These are phyloP conservation scores for Triticum urartu DNA, from an alignment of 176 grass and related monocot species.

Conservation along the genomic window DNA sequence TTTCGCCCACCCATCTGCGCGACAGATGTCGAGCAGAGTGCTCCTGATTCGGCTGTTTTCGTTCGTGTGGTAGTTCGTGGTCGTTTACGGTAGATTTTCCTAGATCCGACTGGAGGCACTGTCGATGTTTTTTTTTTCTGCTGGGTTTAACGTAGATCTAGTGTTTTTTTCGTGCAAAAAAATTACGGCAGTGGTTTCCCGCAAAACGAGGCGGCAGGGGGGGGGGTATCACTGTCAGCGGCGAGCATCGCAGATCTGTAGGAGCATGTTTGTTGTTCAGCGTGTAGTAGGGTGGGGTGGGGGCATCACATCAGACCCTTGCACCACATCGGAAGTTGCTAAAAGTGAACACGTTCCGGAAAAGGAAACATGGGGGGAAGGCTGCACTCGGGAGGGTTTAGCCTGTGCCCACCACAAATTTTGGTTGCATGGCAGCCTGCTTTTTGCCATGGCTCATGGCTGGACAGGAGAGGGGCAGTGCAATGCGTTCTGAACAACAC, in stretches of 20 bases:
- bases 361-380: neutral
- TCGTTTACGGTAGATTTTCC: neutral
- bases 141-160: constrained; percentile 15
- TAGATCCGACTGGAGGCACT: neutral
- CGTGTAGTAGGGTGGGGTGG: neutral
- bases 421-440: no score
- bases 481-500: neutral
- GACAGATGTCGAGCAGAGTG: neutral
- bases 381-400: neutral
- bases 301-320: neutral
- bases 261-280: neutral
- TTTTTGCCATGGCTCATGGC: no score
- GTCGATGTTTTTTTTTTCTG: neutral
- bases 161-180: neutral
- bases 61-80: neutral
- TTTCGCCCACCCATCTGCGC: neutral
- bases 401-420: neutral
- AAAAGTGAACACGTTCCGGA: neutral
- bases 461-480: no score
- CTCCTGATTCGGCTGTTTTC: neutral
- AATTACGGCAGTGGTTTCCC: neutral
- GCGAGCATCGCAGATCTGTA: neutral
- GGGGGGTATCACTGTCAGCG: neutral
- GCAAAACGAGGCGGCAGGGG: neutral
- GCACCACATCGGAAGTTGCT: neutral